Conservation (phyloP, 805 yeast genomes). For the Metschnikowia bowlesiae region DNA sequence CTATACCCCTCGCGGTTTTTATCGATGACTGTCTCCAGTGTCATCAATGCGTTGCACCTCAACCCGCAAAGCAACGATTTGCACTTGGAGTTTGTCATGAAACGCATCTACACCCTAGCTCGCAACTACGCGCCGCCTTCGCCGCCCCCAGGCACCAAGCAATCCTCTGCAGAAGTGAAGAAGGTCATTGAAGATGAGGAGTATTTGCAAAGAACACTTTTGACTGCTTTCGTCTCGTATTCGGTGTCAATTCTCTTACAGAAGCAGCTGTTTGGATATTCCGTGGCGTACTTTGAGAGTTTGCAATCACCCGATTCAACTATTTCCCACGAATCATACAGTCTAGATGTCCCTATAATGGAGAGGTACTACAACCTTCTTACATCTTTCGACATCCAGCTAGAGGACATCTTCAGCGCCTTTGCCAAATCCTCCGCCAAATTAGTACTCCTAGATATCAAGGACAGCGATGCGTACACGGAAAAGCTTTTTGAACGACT, state of each 20-base stretch:
- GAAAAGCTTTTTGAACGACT: slow-evolving; percentile 39
- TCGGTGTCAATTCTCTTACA: slow-evolving; percentile 36
- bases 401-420: slow-evolving; percentile 36
- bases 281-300: slow-evolving; percentile 20
- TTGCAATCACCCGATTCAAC: background rate
- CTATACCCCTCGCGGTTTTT: slow-evolving; percentile 76
- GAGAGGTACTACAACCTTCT: slow-evolving; percentile 41
- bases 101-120: slow-evolving; percentile 60
- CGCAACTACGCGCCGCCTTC: slow-evolving; percentile 44
- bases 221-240: slow-evolving; percentile 60
- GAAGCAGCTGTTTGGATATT: slow-evolving; percentile 16
- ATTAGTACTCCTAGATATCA: slow-evolving; percentile 29
- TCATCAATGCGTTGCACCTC: slow-evolving; percentile 47
- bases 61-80: slow-evolving; percentile 22
- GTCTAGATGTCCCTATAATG: slow-evolving; percentile 18
- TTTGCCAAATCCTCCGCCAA: slow-evolving; percentile 33
- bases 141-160: slow-evolving; percentile 42
- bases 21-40: slow-evolving; percentile 59
- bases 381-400: slow-evolving; percentile 62
- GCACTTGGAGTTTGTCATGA: slow-evolving; percentile 39
- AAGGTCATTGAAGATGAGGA: slow-evolving; percentile 50
- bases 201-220: slow-evolving; percentile 57
- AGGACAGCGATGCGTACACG: slow-evolving; percentile 20
- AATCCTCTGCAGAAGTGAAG: slow-evolving; percentile 35
- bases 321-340: slow-evolving; percentile 13